Conservation (phyloP, 257 asterid genomes). For the Handroanthus guayacan region DNA sequence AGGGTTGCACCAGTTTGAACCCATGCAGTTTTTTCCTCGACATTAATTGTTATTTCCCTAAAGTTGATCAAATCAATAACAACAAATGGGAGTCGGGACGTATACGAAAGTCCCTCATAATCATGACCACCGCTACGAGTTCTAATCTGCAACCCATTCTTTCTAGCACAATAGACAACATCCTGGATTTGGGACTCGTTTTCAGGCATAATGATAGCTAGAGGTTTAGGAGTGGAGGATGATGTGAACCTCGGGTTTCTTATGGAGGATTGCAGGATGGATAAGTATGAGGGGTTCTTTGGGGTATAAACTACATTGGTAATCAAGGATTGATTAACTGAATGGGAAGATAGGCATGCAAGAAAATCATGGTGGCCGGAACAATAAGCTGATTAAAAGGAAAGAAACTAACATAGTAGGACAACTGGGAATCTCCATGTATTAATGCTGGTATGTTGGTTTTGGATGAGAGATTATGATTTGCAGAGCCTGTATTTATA, state of each 20-base stretch:
- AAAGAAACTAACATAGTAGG: background rate
- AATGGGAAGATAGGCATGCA: background rate
- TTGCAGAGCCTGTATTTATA: background rate
- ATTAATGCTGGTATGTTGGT: background rate
- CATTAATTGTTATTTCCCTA: background rate
- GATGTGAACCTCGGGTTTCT: conserved; percentile 3
- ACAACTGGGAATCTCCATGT: background rate
- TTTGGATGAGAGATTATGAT: background rate
- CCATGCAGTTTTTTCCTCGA: background rate
- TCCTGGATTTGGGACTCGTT: conserved; percentile 16
- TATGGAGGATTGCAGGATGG: conserved; percentile 2
- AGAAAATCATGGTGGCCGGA: background rate
- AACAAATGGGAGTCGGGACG: background rate
- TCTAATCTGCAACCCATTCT: conserved; percentile 9
- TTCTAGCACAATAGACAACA: background rate
- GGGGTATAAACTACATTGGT: background rate
- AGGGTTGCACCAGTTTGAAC: conserved; percentile 24
- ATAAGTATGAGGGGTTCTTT: background rate
- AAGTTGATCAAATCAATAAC: conserved; percentile 6
- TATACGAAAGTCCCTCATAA: conserved; percentile 2
- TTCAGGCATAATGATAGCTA: background rate
- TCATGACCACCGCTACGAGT: conserved; percentile 28
- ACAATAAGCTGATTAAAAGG: background rate
- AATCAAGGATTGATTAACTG: background rate
- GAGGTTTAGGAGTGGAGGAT: background rate